Percentiles rank a stretch among this genome's conserved stretches.
These are phyloP conservation scores for Hymenoscyphus fraxineus DNA, from an alignment of 2,329 filamentous ascomycete species.

Conservation along the genomic window DNA sequence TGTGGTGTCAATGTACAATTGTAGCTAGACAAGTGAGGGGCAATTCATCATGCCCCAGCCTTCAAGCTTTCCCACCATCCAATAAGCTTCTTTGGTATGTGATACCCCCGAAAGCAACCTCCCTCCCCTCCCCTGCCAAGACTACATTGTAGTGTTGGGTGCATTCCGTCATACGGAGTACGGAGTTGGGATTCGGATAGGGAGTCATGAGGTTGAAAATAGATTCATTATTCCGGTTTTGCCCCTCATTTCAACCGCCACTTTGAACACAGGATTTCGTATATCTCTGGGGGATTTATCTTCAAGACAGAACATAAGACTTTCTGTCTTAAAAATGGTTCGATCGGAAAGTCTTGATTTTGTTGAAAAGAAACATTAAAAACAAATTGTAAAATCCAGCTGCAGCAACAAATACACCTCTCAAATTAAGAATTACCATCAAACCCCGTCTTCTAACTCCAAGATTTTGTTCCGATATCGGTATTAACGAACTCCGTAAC, in stretches of 20 bases:
- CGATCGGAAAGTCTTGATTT: too few relatives aligned
- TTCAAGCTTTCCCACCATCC: background rate
- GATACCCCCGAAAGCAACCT: background rate
- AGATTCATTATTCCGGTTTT: background rate
- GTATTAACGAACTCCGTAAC: too few relatives aligned
- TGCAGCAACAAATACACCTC: too few relatives aligned
- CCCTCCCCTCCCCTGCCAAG: background rate
- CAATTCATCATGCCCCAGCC: background rate
- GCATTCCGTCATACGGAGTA: background rate
- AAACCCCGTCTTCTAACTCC: too few relatives aligned
- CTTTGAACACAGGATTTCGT: background rate
- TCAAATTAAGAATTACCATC: too few relatives aligned
- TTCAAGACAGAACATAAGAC: too few relatives aligned
- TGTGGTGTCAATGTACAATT: background rate
- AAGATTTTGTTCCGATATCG: too few relatives aligned
- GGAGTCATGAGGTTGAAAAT: constrained; percentile 1
- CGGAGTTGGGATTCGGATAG: background rate
- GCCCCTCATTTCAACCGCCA: background rate
- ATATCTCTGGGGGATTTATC: background rate
- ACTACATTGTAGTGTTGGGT: background rate
- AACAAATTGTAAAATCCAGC: too few relatives aligned
- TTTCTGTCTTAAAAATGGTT: too few relatives aligned
- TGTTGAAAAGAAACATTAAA: too few relatives aligned
- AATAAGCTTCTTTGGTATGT: background rate
- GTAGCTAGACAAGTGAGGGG: background rate